Evolutionary conservation across 2,329 filamentous ascomycete species (phyloP).

Genomic region (Ascosphaera aggregata): DNA sequence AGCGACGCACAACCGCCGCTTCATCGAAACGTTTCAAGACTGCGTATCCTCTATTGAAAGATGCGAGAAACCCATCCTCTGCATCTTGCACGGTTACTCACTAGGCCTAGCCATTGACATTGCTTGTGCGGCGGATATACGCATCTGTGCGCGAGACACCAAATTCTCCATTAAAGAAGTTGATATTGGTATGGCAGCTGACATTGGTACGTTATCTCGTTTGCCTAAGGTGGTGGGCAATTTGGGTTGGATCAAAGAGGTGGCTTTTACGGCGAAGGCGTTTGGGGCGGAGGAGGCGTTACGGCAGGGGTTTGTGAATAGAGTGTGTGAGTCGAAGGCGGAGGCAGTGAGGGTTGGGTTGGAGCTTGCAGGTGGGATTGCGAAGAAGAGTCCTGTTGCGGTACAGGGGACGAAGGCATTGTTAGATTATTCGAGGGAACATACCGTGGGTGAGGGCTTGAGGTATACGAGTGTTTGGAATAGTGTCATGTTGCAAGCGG

Average conservation of each 20-base stretch:
- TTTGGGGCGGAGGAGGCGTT: conserved; percentile 23
- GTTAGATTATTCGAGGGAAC: conserved; percentile 59
- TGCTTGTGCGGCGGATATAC: conserved; percentile 19
- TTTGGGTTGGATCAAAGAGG: conserved; percentile 25
- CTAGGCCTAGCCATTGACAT: conserved; percentile 57
- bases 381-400: conserved; percentile 66
- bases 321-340: conserved; percentile 27
- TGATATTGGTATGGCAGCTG: conserved; percentile 26
- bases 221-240: conserved; percentile 24
- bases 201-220: conserved; percentile 23
- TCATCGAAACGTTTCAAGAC: conserved; percentile 60
- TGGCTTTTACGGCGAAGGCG: conserved; percentile 19
- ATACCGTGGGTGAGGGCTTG: conserved; percentile 53
- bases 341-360: conserved; percentile 39
- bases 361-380: conserved; percentile 40
- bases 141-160: conserved; percentile 15
- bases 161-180: conserved; percentile 25
- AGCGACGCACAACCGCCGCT: conserved; percentile 36
- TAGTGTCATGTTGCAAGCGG: conserved; percentile 54
- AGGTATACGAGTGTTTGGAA: conserved; percentile 82
- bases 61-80: conserved; percentile 83
- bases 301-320: conserved; percentile 21
- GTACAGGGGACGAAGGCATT: conserved; percentile 75
- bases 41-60: conserved; percentile 54
- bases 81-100: conserved; percentile 53